Conservation (phyloP, 1,139 yeast genomes). For the Candida buenavistaensis region DNA sequence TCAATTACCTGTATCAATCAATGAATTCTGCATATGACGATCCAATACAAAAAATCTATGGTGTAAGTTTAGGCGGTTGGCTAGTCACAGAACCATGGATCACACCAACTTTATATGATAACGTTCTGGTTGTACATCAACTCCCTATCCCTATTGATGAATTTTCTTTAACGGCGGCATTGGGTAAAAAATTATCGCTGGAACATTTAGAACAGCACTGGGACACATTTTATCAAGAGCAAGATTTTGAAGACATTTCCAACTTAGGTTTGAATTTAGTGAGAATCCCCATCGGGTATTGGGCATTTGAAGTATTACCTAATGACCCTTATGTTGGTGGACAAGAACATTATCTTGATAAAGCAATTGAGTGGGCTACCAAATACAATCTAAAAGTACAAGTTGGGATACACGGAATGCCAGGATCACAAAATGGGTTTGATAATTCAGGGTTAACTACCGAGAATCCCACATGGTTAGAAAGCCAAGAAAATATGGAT, state of each 20-base stretch:
- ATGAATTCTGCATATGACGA: conserved; percentile 7
- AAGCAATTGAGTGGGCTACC: conserved; percentile 23
- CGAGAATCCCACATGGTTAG: conserved; percentile 15
- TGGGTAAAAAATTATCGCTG: conserved; percentile 16
- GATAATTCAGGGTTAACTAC: conserved; percentile 26
- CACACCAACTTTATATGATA: conserved; percentile 23
- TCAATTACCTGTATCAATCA: conserved; percentile 4
- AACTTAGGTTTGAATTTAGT: conserved; percentile 22
- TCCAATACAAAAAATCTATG: conserved; percentile 15
- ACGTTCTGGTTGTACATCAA: conserved; percentile 9
- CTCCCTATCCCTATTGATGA: conserved; percentile 23
- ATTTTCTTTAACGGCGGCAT: conserved; percentile 16
- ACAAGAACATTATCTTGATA: conserved; percentile 24
- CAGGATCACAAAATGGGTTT: conserved; percentile 32
- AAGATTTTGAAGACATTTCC: conserved; percentile 20
- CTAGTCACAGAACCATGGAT: conserved; percentile 31
- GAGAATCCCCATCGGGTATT: conserved; percentile 28
- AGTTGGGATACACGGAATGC: conserved; percentile 28
- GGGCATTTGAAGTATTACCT: conserved; percentile 23
- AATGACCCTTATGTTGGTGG: conserved; percentile 26
- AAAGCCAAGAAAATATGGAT: conserved; percentile 15
- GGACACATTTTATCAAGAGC: conserved; percentile 20
- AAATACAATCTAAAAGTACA: conserved; percentile 20
- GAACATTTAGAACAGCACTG: conserved; percentile 20
- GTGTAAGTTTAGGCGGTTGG: conserved; percentile 31